Base-by-base conservation (phyloP, 192 early-diverging fungal species). In the Coemansia sp. region DNA sequence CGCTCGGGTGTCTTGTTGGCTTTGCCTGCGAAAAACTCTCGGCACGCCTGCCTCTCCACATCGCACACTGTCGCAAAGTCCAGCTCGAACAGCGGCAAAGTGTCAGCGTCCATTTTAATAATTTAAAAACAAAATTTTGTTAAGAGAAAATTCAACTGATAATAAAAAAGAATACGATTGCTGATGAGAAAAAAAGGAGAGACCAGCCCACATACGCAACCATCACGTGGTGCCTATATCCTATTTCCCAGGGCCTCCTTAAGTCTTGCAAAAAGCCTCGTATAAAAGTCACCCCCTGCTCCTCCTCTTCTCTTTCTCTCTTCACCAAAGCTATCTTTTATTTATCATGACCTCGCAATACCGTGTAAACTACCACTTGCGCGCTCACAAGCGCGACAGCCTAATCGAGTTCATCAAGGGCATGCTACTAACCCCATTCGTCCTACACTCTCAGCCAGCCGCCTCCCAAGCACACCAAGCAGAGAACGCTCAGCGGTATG, bases 381-480 rank as follows among this genome's bases (percentile, higher is more conserved):
- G 89, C 31, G 86, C 88, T n/a, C 93, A 95, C 87, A 96, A 96
- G 87, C 90, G 94, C 62, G 95, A 96, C 81, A 85, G 87, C 55
- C 90, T 95, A 66, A 95, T 95, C 73, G 92, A 94, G 85, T 97
- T 96, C 78, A 94, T 97, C 80, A 97, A 97, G 76, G 88, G 89
- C 41, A 87, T 94, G 68, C 86, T 96, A 11, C 87, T 93, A 46
- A 94, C 93, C 9, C 92, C 95, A 7, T 97, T 97, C 68, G 90
- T 95, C 57, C 88, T 97, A 29, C 91, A 95, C 77, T 86, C 91
- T 11, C 88, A 85, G 66, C 79, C 83, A 9, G 41, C n/a, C 5
- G 11, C 61, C 3, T 8, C 29, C 2, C 31, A 60, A n/a, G 10
- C 57, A n/a, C 42, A 57, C 47, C 40, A 18, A 57, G 64, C 33